A percentile compares a stretch with the other conserved stretches of the same genome.
Conservation (phyloP, 2,329 filamentous ascomycete species). For the Byssothecium circinans region DNA sequence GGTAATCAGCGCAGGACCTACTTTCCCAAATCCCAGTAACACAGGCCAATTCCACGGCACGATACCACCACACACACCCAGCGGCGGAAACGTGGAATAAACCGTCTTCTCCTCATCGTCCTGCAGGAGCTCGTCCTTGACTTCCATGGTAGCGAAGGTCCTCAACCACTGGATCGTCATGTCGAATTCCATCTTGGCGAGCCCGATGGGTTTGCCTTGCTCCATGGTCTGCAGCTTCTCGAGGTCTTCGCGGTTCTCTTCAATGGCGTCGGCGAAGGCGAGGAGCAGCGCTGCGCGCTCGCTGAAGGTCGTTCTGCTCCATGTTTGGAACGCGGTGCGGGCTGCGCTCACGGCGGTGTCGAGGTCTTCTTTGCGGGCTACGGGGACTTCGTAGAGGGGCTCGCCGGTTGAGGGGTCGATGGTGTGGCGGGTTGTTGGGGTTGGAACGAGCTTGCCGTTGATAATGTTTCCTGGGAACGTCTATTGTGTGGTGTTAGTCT, state of each 20-base stretch:
- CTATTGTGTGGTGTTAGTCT: slow-evolving; percentile 1
- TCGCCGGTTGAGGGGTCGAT: slow-evolving; percentile 55
- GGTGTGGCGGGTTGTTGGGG: slow-evolving; percentile 47
- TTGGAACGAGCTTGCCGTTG: slow-evolving; percentile 49
- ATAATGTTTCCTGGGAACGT: slow-evolving; percentile 49
- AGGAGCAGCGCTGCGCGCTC: slow-evolving; percentile 22
- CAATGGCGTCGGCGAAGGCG: slow-evolving; percentile 23
- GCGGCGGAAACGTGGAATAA: slow-evolving; percentile 46
- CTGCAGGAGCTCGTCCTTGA: slow-evolving; percentile 40
- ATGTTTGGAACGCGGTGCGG: slow-evolving; percentile 48
- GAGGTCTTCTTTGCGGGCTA: slow-evolving; percentile 51
- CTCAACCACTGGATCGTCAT: slow-evolving; percentile 29
- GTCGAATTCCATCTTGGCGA: slow-evolving; percentile 21
- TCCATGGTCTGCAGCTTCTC: slow-evolving; percentile 26
- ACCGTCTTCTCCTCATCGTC: slow-evolving; percentile 49
- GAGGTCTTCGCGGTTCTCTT: slow-evolving; percentile 21
- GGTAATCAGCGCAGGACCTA: slow-evolving; percentile 60
- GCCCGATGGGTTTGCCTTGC: slow-evolving; percentile 27
- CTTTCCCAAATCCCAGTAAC: slow-evolving; percentile 49
- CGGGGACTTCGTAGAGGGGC: slow-evolving; percentile 51
- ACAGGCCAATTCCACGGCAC: slow-evolving; percentile 49
- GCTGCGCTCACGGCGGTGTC: slow-evolving; percentile 52
- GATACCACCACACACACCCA: slow-evolving; percentile 48
- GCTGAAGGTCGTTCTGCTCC: slow-evolving; percentile 35
- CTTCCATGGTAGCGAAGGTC: slow-evolving; percentile 33